Evolutionary conservation across 176 grass and related monocot genomes (phyloP).

Genomic region (Juncus effusus): DNA sequence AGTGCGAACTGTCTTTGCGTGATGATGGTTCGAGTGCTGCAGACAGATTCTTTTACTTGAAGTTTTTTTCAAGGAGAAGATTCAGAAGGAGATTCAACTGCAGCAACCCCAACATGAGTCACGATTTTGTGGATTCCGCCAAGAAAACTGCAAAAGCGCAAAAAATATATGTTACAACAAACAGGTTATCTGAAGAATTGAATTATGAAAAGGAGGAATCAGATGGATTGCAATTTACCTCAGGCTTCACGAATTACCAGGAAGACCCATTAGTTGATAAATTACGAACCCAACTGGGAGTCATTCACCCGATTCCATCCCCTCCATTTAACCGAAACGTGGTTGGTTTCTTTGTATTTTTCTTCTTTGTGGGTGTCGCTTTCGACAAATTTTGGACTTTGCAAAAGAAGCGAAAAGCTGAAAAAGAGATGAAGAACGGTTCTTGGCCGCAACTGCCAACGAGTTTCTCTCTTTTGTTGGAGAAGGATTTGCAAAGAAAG

Average conservation of each 20-base stretch:
- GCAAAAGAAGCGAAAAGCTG: constrained; percentile 54
- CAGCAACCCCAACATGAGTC: constrained; percentile 26
- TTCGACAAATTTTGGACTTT: constrained; percentile 83
- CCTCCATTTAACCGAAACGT: constrained; percentile 60
- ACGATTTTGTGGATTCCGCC: constrained; percentile 19
- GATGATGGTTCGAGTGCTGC: background rate
- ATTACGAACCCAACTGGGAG: constrained; percentile 84
- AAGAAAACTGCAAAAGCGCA: constrained; percentile 28
- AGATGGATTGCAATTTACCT: constrained; percentile 26
- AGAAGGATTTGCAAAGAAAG: constrained; percentile 97
- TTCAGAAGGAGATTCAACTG: constrained; percentile 24
- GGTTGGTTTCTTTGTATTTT: constrained; percentile 76
- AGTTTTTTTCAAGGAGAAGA: constrained; percentile 7
- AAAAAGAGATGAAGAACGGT: constrained; percentile 69
- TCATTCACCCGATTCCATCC: constrained; percentile 82
- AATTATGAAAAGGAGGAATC: constrained; percentile 23
- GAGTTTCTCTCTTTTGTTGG: constrained; percentile 84
- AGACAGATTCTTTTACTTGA: constrained; percentile 8
- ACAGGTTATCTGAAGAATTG: constrained; percentile 24
- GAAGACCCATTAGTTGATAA: constrained; percentile 91
- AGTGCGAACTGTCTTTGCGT: background rate
- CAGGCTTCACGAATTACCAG: constrained; percentile 41
- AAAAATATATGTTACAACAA: constrained; percentile 32
- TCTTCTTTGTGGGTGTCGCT: constrained; percentile 91
- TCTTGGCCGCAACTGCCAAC: constrained; percentile 92